Evolutionary conservation across 768 basidiomycete species (phyloP).

Genomic region (Termitomyces sp.): DNA sequence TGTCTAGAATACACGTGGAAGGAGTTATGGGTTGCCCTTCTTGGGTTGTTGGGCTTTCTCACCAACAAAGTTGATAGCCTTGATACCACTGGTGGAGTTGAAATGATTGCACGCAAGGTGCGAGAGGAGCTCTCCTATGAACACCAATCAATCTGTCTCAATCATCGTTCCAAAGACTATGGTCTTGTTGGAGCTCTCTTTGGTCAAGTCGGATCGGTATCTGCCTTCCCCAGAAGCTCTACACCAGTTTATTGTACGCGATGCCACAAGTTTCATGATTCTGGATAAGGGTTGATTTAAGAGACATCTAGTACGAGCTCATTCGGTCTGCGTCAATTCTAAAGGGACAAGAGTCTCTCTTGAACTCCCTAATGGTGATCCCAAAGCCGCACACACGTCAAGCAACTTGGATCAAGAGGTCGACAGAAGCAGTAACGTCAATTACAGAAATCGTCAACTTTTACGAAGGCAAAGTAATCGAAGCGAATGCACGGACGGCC

Average conservation of each 20-base stretch:
- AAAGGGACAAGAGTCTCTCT: conserved; percentile 41
- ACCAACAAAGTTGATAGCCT: conserved; percentile 51
- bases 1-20: conserved; percentile 61
- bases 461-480: conserved; percentile 51
- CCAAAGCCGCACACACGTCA: conserved; percentile 23
- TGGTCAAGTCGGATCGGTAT: conserved; percentile 50
- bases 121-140: conserved; percentile 9
- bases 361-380: conserved; percentile 35
- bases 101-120: conserved; percentile 54
- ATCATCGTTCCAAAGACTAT: conserved; percentile 36
- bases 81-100: conserved; percentile 49
- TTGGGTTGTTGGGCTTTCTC: conserved; percentile 54
- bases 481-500: conserved; percentile 43
- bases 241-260: conserved; percentile 61
- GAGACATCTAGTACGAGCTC: conserved; percentile 54
- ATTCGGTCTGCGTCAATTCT: conserved; percentile 51
- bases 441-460: conserved; percentile 43
- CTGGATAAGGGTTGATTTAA: background rate
- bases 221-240: conserved; percentile 51
- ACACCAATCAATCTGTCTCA: background rate
- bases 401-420: conserved; percentile 26
- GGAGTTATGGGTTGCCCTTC: conserved; percentile 57
- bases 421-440: conserved; percentile 35
- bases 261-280: background rate
- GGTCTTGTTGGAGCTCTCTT: conserved; percentile 46